Evolutionary conservation across 192 early-diverging fungal species (phyloP), one percentile per base, ranked within the genome.

Genomic region (Bifiguratus adelaidae): DNA sequence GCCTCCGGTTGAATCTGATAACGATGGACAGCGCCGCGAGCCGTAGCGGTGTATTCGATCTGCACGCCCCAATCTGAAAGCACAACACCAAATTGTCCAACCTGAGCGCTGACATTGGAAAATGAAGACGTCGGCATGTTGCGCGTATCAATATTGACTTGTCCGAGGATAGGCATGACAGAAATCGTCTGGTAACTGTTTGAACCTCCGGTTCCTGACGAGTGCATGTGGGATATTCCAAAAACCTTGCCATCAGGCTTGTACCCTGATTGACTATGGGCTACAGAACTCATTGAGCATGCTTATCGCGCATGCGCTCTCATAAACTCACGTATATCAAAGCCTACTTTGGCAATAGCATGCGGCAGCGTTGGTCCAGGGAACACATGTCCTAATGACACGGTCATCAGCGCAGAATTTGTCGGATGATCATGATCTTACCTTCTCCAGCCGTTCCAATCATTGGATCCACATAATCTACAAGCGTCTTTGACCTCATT

Each of bases 271-370:
- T 50, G 57, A 9, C 26, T 44, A 22, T 63, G 33, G 15, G 40
- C 46, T 28, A 32, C 44, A 20, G 37, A 40, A 40, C 18, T n/a
- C 8, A 33, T 33, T 33, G 32, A 33, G 8, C 11, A 13, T 34
- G 32, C 11, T 34, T 34, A 13, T 34, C 32, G 32, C 11, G 32
- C 32, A 15, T 34, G 32, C 1, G 1, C 15, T 15, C 11, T 11
- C 0, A 34, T 13, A 15, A 34, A 34, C 37, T 5, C 22, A 40
- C 37, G 37, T 7, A 51, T 51, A 28, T 63, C 61, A 9, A 49
- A 30, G 12, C 48, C 60, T 13, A 56, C 46, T 47, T 63, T 63
- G 9, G 52, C 61, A 35, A 63, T 63, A 4, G 58, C 61, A 34
- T 58, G 45, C 3, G 61, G 61, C 22, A 44, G 22, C 18, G 48